These are phyloP conservation scores for Microbotryum saponariae DNA, from an alignment of 1,284 basidiomycete genomes.

Conservation along the genomic window DNA sequence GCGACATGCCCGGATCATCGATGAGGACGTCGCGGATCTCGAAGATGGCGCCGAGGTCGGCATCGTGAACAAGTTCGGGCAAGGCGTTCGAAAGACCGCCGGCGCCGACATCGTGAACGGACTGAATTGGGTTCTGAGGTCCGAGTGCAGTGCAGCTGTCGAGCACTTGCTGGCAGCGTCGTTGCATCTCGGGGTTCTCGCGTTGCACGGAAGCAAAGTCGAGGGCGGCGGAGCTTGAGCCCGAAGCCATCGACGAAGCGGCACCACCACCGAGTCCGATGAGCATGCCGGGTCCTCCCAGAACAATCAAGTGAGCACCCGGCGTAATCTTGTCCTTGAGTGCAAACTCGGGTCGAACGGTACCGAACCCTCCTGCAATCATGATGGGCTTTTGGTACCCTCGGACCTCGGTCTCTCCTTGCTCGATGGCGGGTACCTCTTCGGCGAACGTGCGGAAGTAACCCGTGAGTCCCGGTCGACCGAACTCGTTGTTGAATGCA, in stretches of 20 bases:
- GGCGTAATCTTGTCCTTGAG: conserved; percentile 65
- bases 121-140: conserved; percentile 74
- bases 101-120: conserved; percentile 96
- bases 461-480: conserved; percentile 68
- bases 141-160: conserved; percentile 72
- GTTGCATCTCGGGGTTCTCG: conserved; percentile 97
- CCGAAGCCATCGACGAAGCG: conserved; percentile 83
- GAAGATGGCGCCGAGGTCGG: conserved; percentile 79
- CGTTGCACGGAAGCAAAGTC: conserved; percentile 97
- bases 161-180: conserved; percentile 94
- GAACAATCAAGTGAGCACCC: conserved; percentile 79
- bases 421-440: conserved; percentile 42
- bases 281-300: conserved; percentile 94
- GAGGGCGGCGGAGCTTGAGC: conserved; percentile 77
- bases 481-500: conserved; percentile 98
- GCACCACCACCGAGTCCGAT: conserved; percentile 96
- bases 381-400: conserved; percentile 99
- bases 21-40: conserved; percentile 90
- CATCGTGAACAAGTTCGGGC: conserved; percentile 94
- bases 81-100: conserved; percentile 95
- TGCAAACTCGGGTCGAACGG: conserved; percentile 73
- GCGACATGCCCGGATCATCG: conserved; percentile 88
- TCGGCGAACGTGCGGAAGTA: conserved; percentile 87
- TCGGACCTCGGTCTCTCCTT: conserved; percentile 55
- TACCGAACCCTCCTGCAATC: conserved; percentile 95